phyloP scores from a whole-genome alignment of 345 rosid genomes.

The Linum tenue region DNA sequence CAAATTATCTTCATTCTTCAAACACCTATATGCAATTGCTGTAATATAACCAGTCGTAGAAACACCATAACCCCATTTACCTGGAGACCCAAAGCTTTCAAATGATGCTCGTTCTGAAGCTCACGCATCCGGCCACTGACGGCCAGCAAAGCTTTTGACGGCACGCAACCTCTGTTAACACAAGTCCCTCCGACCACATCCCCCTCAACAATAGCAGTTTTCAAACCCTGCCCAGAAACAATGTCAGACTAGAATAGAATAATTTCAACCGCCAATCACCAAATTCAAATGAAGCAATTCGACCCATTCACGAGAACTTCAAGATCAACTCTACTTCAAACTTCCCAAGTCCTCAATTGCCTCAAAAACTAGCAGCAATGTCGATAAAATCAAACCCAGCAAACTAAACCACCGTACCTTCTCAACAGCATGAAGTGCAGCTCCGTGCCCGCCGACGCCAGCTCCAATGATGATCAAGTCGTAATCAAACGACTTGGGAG shows the following conservation, averaged over 20 bases:
- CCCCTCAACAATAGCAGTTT: conserved; percentile 93
- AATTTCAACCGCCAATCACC: background rate
- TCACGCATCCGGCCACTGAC: conserved; percentile 97
- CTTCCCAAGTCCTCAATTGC: no score
- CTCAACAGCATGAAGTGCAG: conserved; percentile 94
- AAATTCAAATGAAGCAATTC: background rate
- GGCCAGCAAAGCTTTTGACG: conserved; percentile 95
- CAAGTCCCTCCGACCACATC: conserved; percentile 98
- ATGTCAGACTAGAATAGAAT: background rate
- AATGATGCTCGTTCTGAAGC: conserved; percentile 85
- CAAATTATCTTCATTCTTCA: background rate
- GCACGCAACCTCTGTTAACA: conserved; percentile 39
- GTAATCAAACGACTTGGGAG: conserved; percentile 69
- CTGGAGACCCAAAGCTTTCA: conserved; percentile 96
- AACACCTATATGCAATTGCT: background rate
- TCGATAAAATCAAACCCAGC: background rate
- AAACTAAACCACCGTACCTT: conserved; percentile 33
- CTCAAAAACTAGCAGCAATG: no score
- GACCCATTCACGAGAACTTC: no score
- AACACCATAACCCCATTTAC: conserved; percentile 24
- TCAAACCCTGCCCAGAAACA: conserved; percentile 48
- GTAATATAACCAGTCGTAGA: background rate
- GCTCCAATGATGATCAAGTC: conserved; percentile 92
- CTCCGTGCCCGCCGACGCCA: conserved; percentile 98
- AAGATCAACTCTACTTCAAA: no score